Conservation (phyloP, 805 yeast species). For the Jamesozyma gamospora region DNA sequence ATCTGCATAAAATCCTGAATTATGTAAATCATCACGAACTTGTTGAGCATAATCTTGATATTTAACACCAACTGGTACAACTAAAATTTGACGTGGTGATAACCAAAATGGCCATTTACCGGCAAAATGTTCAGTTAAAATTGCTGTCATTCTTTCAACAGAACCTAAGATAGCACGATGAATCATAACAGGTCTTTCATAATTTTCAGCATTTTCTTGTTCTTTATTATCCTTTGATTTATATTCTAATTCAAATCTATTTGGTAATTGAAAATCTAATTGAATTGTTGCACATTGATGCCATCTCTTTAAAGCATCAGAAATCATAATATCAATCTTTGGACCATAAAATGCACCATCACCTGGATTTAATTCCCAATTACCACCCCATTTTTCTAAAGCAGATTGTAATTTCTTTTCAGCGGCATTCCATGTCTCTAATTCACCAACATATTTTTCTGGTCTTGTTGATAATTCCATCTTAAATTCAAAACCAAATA, state of each 20-base stretch:
- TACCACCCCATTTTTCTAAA: constrained; percentile 73
- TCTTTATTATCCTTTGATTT: constrained; percentile 51
- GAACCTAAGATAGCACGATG: constrained; percentile 98
- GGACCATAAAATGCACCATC: constrained; percentile 97
- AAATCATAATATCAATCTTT: constrained; percentile 91
- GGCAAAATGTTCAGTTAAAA: constrained; percentile 93
- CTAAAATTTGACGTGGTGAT: constrained; percentile 96
- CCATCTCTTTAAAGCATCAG: constrained; percentile 93
- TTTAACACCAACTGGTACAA: constrained; percentile 94
- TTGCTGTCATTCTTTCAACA: constrained; percentile 98
- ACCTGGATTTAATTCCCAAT: constrained; percentile 92
- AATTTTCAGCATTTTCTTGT: constrained; percentile 36
- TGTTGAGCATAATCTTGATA: constrained; percentile 83
- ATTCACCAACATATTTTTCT: constrained; percentile 88
- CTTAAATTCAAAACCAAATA: constrained; percentile 89
- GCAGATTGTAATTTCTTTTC: constrained; percentile 78
- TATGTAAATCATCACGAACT: constrained; percentile 59
- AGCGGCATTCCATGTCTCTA: constrained; percentile 89
- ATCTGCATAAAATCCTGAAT: constrained; percentile 80
- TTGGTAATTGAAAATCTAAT: constrained; percentile 96
- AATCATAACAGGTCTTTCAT: constrained; percentile 92
- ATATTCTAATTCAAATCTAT: constrained; percentile 83
- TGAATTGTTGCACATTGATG: constrained; percentile 99
- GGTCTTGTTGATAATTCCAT: constrained; percentile 97
- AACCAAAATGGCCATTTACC: constrained; percentile 99